Base-by-base conservation (phyloP, 2,329 filamentous ascomycete genomes). In the Neoscytalidium dimidiatum region DNA sequence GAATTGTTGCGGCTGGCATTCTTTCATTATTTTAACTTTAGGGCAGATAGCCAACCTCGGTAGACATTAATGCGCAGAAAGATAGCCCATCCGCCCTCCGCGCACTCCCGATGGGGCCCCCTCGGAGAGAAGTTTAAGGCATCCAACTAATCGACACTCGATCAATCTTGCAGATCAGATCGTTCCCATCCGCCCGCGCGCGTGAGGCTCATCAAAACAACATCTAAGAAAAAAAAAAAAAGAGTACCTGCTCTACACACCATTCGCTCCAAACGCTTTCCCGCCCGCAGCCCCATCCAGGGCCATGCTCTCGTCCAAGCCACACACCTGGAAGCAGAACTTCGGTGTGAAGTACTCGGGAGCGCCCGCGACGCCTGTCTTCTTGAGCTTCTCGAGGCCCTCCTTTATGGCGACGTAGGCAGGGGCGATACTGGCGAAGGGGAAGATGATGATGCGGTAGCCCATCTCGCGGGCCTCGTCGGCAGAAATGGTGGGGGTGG, bases 391-490 rank as follows among this genome's bases (percentile, higher is more conserved):
- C 23, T 73, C 66, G 17, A 80, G 69, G 3, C 74, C 78, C 23
- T 77, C 76, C 41, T 72, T 73, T 17, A 83, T 80, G 4, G 79
- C 81, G 8, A 74, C 67, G 62, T 81, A 82, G 0, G 80, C 83
- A 4, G 83, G 81, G 13, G 78, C 83, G 44, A 86, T 73, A 0
- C 81, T 78, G 7, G 81, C 75, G 56, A 81, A 82, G 4, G 85
- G 85, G 70, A 84, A 86, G 64, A 89, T 88, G 52, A 87, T 83
- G 64, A 89, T 79, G 66, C 81, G 80, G 73, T 85, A 89, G 0
- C 86, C 87, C 69, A 87, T 78, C 44, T 82, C 77, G 66, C 79
- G 79, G 7, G 85, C 86, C 68, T 88, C 83, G 0, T 81, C 73
- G 2, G 81, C 81, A 1, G 80, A 82, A 60, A 85, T 82, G 28